Evolutionary conservation across 2,329 filamentous ascomycete genomes (phyloP).

Genomic region (Epichloe typhina): DNA sequence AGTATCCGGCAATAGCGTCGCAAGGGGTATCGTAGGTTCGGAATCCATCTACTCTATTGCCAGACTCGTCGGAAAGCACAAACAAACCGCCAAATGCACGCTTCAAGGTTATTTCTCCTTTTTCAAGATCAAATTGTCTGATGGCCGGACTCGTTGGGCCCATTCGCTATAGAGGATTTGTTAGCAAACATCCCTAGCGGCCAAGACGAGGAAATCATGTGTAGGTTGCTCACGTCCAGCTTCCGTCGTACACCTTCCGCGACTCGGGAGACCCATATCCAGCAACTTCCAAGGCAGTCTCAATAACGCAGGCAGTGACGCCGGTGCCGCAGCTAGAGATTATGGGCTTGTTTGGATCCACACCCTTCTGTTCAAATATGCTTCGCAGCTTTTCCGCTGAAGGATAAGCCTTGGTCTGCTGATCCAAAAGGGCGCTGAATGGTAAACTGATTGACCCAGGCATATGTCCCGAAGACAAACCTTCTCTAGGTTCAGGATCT

Average conservation of each 20-base stretch:
- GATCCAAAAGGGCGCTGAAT: constrained; percentile 67
- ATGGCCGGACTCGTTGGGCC: constrained; percentile 50
- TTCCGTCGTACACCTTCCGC: constrained; percentile 81
- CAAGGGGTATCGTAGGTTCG: neutral
- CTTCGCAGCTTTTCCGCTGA: constrained; percentile 57
- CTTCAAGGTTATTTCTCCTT: constrained; percentile 17
- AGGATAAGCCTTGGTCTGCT: constrained; percentile 67
- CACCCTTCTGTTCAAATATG: constrained; percentile 65
- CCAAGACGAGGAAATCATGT: neutral
- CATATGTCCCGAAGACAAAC: constrained; percentile 81
- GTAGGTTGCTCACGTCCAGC: constrained; percentile 70
- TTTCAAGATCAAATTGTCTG: constrained; percentile 50
- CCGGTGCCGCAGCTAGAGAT: constrained; percentile 87
- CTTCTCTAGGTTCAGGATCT: constrained; percentile 75
- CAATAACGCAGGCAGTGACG: constrained; percentile 83
- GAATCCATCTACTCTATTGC: neutral
- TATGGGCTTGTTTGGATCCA: constrained; percentile 69
- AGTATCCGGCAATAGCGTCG: neutral
- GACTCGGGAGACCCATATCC: constrained; percentile 54
- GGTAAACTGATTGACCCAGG: constrained; percentile 77
- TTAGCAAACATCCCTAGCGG: constrained; percentile 12
- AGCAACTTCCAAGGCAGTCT: constrained; percentile 71
- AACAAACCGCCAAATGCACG: constrained; percentile 1
- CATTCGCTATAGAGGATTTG: constrained; percentile 38
- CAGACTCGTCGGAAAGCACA: neutral